Evolutionary conservation across 495 filamentous ascomycete species (phyloP).

Genomic region (Pseudevernia furfuracea): DNA sequence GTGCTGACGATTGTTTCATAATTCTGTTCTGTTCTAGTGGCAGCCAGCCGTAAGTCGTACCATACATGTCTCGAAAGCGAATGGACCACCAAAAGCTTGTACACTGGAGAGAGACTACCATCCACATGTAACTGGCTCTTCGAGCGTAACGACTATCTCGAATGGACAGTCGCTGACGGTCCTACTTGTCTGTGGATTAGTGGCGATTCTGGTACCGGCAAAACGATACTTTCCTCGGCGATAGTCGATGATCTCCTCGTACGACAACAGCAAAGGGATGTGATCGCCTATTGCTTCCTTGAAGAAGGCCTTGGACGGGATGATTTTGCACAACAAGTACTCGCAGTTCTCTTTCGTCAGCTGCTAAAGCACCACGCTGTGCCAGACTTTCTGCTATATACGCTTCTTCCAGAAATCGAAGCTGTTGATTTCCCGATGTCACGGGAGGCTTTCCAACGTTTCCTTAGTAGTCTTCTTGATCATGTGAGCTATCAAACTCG

Average conservation of each 20-base stretch:
- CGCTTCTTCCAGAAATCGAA: neutral
- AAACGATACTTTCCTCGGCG: conserved; percentile 2
- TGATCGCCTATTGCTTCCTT: conserved; percentile 2
- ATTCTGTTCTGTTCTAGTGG: neutral
- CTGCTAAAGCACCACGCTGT: neutral
- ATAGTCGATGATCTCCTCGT: neutral
- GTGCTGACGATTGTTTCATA: neutral
- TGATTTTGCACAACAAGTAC: conserved; percentile 3
- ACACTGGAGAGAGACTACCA: neutral
- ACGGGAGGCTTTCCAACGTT: neutral
- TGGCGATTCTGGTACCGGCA: conserved; percentile 3
- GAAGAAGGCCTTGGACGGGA: neutral
- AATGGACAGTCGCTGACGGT: neutral
- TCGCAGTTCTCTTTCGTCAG: neutral
- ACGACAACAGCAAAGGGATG: neutral
- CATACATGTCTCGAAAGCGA: neutral
- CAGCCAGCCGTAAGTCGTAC: neutral
- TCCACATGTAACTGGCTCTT: neutral
- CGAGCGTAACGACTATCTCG: neutral
- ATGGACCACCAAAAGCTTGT: neutral
- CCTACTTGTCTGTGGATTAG: neutral
- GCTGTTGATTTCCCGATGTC: neutral
- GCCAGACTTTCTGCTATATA: neutral
- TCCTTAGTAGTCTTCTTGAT: neutral
- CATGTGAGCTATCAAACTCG: neutral